Conservation (phyloP, 2,329 filamentous ascomycete genomes). For the Clonostachys rhizophaga region DNA sequence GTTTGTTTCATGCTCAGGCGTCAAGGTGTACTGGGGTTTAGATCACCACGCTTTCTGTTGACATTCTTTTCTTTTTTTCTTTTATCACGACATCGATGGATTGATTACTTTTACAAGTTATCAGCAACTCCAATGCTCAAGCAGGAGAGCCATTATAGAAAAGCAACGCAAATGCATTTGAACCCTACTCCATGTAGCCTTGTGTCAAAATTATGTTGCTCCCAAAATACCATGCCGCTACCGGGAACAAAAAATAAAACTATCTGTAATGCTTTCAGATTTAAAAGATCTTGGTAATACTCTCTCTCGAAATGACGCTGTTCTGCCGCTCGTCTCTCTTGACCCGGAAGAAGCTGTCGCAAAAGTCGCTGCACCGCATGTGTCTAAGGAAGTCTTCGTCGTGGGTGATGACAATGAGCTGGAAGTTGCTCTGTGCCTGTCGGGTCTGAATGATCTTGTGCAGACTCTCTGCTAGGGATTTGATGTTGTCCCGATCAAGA, state of each 20-base stretch:
- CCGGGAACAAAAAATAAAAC: too few relatives aligned
- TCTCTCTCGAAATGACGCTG: constrained; percentile 74
- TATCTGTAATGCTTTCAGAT: neutral
- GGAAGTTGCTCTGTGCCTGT: constrained; percentile 87
- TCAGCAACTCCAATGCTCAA: too few relatives aligned
- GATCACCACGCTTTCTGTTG: neutral
- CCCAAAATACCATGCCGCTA: too few relatives aligned
- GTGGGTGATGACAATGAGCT: constrained; percentile 97
- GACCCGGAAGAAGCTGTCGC: constrained; percentile 87
- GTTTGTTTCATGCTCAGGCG: neutral
- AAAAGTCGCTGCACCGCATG: constrained; percentile 93
- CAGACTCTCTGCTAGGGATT: constrained; percentile 77
- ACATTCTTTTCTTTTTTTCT: neutral
- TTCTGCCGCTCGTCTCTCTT: constrained; percentile 80
- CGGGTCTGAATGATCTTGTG: constrained; percentile 83
- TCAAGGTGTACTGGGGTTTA: neutral
- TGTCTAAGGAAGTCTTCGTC: constrained; percentile 92
- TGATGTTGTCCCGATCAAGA: constrained; percentile 91
- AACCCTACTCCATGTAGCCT: too few relatives aligned
- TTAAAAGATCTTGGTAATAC: constrained; percentile 44
- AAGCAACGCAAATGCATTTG: too few relatives aligned
- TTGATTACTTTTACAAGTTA: too few relatives aligned
- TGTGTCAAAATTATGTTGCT: too few relatives aligned
- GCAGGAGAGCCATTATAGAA: too few relatives aligned
- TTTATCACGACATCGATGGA: too few relatives aligned